Evolutionary conservation across 257 asterid species (phyloP).

Genomic region (Gentiana dahurica): DNA sequence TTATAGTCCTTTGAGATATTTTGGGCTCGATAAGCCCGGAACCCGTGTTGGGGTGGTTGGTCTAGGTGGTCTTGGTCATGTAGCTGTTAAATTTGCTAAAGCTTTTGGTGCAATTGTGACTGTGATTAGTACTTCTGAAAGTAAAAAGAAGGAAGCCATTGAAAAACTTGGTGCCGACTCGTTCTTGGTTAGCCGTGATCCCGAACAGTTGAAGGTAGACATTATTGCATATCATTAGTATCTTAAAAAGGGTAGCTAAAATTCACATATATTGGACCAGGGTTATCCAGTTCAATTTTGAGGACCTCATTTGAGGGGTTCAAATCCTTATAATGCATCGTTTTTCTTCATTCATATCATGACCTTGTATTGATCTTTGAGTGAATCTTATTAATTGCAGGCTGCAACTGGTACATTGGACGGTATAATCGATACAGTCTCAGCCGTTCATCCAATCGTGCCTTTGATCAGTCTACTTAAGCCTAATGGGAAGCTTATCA

Average conservation of each 20-base stretch:
- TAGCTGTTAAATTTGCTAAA: constrained; percentile 38
- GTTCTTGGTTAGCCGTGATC: constrained; percentile 33
- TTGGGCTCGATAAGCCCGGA: constrained; percentile 42
- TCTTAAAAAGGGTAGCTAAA: too few relatives aligned
- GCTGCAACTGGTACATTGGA: constrained; percentile 32
- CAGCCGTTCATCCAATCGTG: constrained; percentile 20
- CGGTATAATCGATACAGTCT: constrained; percentile 21
- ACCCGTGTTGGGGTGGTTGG: constrained; percentile 39
- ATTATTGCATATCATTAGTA: background rate
- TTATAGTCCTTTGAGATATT: constrained; percentile 29
- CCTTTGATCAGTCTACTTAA: constrained; percentile 20
- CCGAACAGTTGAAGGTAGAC: constrained; percentile 26
- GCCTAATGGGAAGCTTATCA: constrained; percentile 21
- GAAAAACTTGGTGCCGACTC: constrained; percentile 32
- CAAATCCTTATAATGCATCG: too few relatives aligned
- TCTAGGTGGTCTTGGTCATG: constrained; percentile 46
- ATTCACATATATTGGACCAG: too few relatives aligned
- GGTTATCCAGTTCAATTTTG: too few relatives aligned
- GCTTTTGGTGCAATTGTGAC: constrained; percentile 39
- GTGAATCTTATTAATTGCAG: constrained; percentile 10
- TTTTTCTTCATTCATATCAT: background rate
- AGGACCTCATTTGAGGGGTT: too few relatives aligned
- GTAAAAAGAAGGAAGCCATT: constrained; percentile 37
- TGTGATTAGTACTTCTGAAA: constrained; percentile 32
- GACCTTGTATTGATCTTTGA: background rate